Evolutionary conservation across 2,329 filamentous ascomycete genomes (phyloP).

Genomic region (Trichoderma citrinoviride): DNA sequence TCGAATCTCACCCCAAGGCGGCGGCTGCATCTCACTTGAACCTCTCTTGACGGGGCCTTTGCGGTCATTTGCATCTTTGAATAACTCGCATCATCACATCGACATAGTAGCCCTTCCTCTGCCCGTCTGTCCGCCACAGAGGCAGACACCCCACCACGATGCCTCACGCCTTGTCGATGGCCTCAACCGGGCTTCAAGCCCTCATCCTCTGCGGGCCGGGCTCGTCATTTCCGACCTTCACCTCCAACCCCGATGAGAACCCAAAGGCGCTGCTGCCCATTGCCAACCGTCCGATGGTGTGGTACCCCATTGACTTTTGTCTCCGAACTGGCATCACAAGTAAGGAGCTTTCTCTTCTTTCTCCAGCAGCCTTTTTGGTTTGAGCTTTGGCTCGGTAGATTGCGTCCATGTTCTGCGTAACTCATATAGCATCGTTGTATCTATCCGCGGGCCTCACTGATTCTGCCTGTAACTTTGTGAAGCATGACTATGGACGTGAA

Average conservation of each 20-base stretch:
- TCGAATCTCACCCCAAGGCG: background rate
- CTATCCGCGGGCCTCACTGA: background rate
- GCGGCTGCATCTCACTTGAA: background rate
- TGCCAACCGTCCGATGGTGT: constrained; percentile 83
- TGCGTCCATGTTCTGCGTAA: background rate
- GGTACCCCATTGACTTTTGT: constrained; percentile 85
- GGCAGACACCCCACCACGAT: constrained; percentile 41
- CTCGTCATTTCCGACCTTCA: constrained; percentile 79
- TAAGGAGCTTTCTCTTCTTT: constrained; percentile 39
- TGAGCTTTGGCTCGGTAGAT: background rate
- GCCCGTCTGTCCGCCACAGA: background rate
- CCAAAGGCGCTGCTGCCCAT: constrained; percentile 81
- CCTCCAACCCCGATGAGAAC: constrained; percentile 73
- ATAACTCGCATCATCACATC: background rate
- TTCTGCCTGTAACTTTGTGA: background rate
- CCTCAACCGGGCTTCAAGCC: constrained; percentile 75
- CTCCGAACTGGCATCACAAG: constrained; percentile 75
- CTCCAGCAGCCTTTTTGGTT: background rate
- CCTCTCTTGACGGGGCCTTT: background rate
- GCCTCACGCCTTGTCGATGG: constrained; percentile 73
- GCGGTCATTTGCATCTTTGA: too few species aligned
- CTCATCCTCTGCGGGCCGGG: constrained; percentile 81
- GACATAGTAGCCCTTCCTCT: background rate
- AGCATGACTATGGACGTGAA: background rate
- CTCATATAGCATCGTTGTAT: background rate